Percentiles rank a stretch among this genome's conserved stretches.
Conservation (phyloP, 371 early-diverging fungal species). For the Mycotypha africana region DNA sequence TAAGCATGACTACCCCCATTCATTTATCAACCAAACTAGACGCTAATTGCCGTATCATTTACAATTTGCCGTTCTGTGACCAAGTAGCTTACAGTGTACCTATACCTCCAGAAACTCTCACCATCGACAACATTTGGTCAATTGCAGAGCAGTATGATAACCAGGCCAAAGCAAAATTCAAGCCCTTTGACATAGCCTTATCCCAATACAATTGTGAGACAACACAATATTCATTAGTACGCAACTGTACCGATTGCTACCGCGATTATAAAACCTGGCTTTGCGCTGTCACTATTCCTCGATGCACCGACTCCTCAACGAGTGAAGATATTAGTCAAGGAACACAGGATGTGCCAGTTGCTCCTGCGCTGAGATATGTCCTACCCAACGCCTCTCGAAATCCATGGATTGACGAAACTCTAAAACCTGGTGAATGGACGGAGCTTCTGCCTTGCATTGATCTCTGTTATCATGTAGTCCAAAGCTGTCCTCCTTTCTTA, state of each 20-base stretch:
- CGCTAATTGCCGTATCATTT: slow-evolving; percentile 50
- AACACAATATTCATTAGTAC: slow-evolving; percentile 56
- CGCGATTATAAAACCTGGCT: slow-evolving; percentile 63
- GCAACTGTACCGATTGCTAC: slow-evolving; percentile 57
- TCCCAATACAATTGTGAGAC: slow-evolving; percentile 55
- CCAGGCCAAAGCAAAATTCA: slow-evolving; percentile 33
- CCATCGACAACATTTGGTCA: slow-evolving; percentile 10
- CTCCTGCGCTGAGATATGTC: slow-evolving; percentile 25
- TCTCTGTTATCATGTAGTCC: slow-evolving; percentile 60
- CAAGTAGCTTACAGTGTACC: slow-evolving; percentile 61
- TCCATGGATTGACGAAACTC: slow-evolving; percentile 34
- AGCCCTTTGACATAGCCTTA: slow-evolving; percentile 47
- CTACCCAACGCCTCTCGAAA: slow-evolving; percentile 34
- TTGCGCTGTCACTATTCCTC: slow-evolving; percentile 58
- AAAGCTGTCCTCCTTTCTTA: slow-evolving; percentile 61
- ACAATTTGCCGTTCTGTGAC: slow-evolving; percentile 50
- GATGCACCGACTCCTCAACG: slow-evolving; percentile 44
- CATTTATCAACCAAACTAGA: slow-evolving; percentile 26
- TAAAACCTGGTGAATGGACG: slow-evolving; percentile 43
- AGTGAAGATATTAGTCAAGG: slow-evolving; percentile 8
- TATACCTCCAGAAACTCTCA: slow-evolving; percentile 7
- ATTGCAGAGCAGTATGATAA: slow-evolving; percentile 40
- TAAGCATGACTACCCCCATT: slow-evolving; percentile 31
- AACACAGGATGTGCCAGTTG: slow-evolving; percentile 13
- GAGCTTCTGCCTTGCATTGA: slow-evolving; percentile 62